Evolutionary conservation across 257 asterid species (phyloP), one percentile per base, ranked within the genome.

Genomic region (Nicotiana obtusifolia): DNA sequence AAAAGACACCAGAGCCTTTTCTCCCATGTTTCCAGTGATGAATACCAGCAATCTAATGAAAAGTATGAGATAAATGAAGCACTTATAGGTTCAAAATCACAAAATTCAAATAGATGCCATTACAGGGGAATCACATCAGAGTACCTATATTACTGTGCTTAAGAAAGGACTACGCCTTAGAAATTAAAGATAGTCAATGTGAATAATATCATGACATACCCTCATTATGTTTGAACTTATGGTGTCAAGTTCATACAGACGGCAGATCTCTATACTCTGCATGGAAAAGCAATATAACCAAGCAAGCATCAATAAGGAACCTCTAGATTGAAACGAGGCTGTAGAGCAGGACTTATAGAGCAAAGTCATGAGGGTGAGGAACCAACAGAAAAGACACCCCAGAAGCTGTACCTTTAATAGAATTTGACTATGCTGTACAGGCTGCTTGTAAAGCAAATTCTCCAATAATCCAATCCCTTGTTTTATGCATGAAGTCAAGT

Each of bases 251-350:
- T 92, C 95, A 87, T 95, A 89, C 81, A 92, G 93, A 81, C 95
- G 98, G 81, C 99, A 95, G 68, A 95, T 93, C 92, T 95, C 99
- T 82, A 93, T 78, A 88, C 95, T 91, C 99, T 95, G 97, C 82
- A 24, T 54, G 31, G 82, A 83, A 30, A 79, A 83, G 26, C 60
- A 87, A 86, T 54, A 76, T 71, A 61, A 80, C 47, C 11, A 31
- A 56, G 57, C 64, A 60, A 81, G 41, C 17, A 83, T 49, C 15
- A 75, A 26, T 4, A 7, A 75, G 16, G 44, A 75, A 75, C 41
- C 62, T 24, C 62, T 2, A 49, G 41, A 44, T 26, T 49, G 62
- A 75, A 75, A 75, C 2, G 62, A 75, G 41, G 59, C 41, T 49
- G 79, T 49, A 49, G 14, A 49, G 41, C 44, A 75, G 9, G 47